Evolutionary conservation across 371 early-diverging fungal genomes (phyloP).

Genomic region (Mortierella sp.): DNA sequence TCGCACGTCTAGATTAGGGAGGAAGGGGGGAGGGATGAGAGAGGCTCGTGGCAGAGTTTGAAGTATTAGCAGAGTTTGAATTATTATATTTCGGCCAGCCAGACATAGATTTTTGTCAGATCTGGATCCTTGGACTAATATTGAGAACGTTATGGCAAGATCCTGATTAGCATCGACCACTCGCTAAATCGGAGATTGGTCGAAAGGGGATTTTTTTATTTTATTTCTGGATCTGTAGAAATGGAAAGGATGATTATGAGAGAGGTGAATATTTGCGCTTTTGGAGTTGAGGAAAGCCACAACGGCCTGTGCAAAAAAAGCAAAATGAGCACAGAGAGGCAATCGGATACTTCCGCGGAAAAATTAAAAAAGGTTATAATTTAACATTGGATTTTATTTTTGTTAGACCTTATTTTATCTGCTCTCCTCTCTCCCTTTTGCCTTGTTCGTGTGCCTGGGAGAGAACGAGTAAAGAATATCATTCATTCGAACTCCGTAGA

Average conservation of each 20-base stretch:
- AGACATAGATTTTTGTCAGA: background rate
- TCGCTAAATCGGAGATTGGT: background rate
- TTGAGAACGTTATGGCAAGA: no score
- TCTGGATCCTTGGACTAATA: background rate
- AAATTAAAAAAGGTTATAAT: background rate
- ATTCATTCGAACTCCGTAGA: no score
- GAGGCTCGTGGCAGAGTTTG: background rate
- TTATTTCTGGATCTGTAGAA: slow-evolving; percentile 4
- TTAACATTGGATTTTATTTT: background rate
- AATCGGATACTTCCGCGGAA: no score
- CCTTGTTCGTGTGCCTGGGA: slow-evolving; percentile 2
- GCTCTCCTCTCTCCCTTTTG: background rate
- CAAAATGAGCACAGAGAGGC: no score
- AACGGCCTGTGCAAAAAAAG: no score
- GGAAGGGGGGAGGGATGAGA: no score
- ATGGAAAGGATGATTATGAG: background rate
- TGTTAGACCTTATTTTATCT: slow-evolving; percentile 2
- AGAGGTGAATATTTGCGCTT: slow-evolving; percentile 4
- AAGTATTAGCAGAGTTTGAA: no score
- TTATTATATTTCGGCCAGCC: no score
- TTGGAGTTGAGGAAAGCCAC: slow-evolving; percentile 3
- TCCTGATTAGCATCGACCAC: background rate
- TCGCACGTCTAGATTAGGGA: no score
- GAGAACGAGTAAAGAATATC: background rate
- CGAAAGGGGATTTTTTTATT: background rate